Percentiles rank a stretch among this genome's conserved stretches.
phyloP scores from a whole-genome alignment of 176 grass and related monocot species.

The Stipa capillata region DNA sequence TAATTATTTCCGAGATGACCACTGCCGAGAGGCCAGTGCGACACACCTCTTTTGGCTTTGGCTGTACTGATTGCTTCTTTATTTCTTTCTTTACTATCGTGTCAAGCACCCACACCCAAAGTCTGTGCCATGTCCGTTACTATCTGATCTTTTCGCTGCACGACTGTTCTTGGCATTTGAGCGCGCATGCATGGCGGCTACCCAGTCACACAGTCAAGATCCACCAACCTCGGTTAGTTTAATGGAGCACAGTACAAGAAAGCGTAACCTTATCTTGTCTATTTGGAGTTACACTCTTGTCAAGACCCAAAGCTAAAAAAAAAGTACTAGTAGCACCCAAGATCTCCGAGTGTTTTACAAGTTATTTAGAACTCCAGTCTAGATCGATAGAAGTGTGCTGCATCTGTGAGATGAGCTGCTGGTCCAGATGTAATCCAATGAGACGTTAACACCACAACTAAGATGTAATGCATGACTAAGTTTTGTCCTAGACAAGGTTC shows the following conservation, averaged over 20 bases:
- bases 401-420: not conserved
- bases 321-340: not conserved
- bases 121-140: not conserved
- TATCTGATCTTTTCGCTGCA: not conserved
- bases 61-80: slow-evolving; percentile 13
- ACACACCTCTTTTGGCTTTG: not conserved
- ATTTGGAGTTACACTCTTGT: too few species aligned
- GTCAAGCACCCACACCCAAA: not conserved
- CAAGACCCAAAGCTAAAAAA: too few species aligned
- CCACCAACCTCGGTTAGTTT: not conserved
- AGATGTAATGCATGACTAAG: not conserved
- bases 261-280: not conserved
- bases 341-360: too few species aligned
- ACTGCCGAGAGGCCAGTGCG: not conserved
- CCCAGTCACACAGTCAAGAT: not conserved
- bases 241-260: not conserved
- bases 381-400: not conserved
- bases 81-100: not conserved
- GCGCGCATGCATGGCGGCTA: not conserved
- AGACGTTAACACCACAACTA: not conserved
- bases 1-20: not conserved
- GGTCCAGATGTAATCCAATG: not conserved
- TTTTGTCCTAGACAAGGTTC: not conserved
- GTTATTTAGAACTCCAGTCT: not conserved
- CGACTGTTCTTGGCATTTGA: not conserved